Base-by-base conservation (phyloP, 2,329 filamentous ascomycete species). In the Acephala macrosclerotiorum region DNA sequence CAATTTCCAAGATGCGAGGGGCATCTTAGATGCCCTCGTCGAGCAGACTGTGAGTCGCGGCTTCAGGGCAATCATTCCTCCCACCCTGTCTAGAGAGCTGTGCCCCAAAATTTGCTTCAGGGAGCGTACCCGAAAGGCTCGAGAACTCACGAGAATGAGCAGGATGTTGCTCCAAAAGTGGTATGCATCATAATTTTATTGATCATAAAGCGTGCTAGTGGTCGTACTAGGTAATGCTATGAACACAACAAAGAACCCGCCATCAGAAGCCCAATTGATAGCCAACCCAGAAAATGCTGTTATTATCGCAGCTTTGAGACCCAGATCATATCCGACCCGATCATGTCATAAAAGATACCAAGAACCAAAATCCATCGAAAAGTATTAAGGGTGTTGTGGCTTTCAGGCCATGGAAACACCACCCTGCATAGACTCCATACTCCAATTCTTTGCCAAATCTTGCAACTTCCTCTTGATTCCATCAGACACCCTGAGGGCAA, bases 381-480 rank as follows among this genome's bases (percentile, higher is more conserved):
- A n/a, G n/a, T n/a, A n/a, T n/a, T n/a, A n/a, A n/a, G 18, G 25
- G 45, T 22, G 11, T 18, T 42, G 11, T 9, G 9, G 29, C 29
- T 33, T 33, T 33, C 38, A 14, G 12, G 12, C 18, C 38, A 42
- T 42, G 12, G 18, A 16, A 5, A 42, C 38, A 42, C 38, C 38
- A 42, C n/a, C 20, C 58, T 33, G 33, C 26, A 36, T 36, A 42
- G 26, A 22, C 60, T 61, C 35, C 45, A 58, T 33, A 36, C 71
- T 71, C 77, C 77, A 78, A 53, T 71, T 76, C 29, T 66, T 67
- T 42, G 72, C 66, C 47, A 78, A 70, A 5, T 79, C 80, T 65
- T 84, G 81, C 26, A 87, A 77, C 75, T 87, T 87, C 63, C 80
- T 79, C 47, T 81, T 79, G 65, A 87, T 84, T 9, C 85, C 85